Percentiles rank a stretch among this genome's conserved stretches.
phyloP scores from a whole-genome alignment of 2,329 filamentous ascomycete species.

The Didymella arachidicola region DNA sequence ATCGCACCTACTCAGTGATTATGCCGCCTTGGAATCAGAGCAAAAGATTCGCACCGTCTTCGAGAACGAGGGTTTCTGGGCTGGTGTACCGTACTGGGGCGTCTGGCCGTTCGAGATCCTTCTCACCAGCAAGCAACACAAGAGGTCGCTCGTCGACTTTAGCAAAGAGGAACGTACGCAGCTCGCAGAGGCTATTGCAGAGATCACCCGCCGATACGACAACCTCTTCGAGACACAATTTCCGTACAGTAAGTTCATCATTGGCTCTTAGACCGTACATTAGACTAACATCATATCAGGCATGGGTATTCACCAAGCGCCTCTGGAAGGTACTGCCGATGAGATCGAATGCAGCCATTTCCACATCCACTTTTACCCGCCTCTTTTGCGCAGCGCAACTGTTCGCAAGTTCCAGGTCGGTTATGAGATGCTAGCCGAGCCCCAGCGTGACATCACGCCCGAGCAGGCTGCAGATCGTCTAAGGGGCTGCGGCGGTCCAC shows the following conservation, averaged over 20 bases:
- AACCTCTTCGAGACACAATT: slow-evolving; percentile 97
- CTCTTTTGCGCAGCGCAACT: slow-evolving; percentile 87
- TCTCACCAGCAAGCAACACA: slow-evolving; percentile 83
- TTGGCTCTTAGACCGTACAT: not conserved
- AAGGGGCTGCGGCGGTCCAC: slow-evolving; percentile 76
- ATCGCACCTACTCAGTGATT: slow-evolving; percentile 82
- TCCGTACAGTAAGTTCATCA: slow-evolving; percentile 77
- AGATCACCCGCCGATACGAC: slow-evolving; percentile 90
- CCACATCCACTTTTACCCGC: slow-evolving; percentile 98
- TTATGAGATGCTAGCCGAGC: slow-evolving; percentile 95
- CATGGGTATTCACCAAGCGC: slow-evolving; percentile 96
- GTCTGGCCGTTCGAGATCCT: slow-evolving; percentile 97
- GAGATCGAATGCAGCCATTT: slow-evolving; percentile 89
- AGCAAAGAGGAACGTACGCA: slow-evolving; percentile 71
- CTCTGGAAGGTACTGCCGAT: slow-evolving; percentile 79
- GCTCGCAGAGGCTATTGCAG: slow-evolving; percentile 84
- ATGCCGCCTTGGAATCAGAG: slow-evolving; percentile 79
- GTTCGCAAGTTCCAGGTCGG: slow-evolving; percentile 97
- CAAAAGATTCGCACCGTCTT: slow-evolving; percentile 88
- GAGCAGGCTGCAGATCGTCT: slow-evolving; percentile 88
- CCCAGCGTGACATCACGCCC: slow-evolving; percentile 97
- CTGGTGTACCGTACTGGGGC: slow-evolving; percentile 97
- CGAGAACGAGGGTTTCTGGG: slow-evolving; percentile 83
- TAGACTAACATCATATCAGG: slow-evolving; percentile 54
- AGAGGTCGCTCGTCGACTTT: slow-evolving; percentile 84